Conservation (phyloP, 495 filamentous ascomycete genomes). For the Penicillium coprophilum region DNA sequence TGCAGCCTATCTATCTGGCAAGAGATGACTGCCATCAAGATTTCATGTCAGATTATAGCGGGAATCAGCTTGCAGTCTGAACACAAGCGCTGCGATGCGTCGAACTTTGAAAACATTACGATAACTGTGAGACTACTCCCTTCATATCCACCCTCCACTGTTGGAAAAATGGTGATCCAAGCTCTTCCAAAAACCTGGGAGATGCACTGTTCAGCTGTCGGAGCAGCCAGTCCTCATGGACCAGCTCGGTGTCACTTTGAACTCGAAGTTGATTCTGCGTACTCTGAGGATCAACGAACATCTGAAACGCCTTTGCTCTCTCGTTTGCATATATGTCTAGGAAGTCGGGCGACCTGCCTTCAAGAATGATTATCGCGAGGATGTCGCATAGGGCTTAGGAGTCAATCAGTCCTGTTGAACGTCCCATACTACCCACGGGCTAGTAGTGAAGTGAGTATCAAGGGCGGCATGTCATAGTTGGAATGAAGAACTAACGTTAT, state of each 20-base stretch:
- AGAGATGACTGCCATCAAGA: not conserved
- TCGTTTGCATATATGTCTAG: constrained; percentile 7
- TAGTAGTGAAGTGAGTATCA: not conserved
- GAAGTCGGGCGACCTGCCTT: not conserved
- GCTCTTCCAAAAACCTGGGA: not conserved
- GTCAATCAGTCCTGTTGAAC: constrained; percentile 11
- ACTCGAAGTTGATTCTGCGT: constrained; percentile 7
- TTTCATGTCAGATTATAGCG: not conserved
- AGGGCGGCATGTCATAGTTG: not conserved
- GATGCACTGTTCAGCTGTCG: not conserved
- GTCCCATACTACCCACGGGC: constrained; percentile 11
- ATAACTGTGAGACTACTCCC: not conserved
- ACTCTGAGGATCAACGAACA: constrained; percentile 7
- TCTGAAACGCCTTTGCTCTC: constrained; percentile 8
- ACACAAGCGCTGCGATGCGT: too few relatives aligned
- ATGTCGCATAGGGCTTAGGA: constrained; percentile 7
- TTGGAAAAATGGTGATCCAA: not conserved
- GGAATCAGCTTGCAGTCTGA: too few relatives aligned
- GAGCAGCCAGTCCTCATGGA: constrained; percentile 4
- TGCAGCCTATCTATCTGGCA: not conserved
- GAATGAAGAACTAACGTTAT: not conserved
- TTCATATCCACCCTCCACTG: constrained; percentile 7
- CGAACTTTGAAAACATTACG: not conserved
- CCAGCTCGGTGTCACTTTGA: constrained; percentile 1
- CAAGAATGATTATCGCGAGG: constrained; percentile 10